phyloP scores from a whole-genome alignment of 225 moss, liverwort and hornwort species.

The Neckera pumila region DNA sequence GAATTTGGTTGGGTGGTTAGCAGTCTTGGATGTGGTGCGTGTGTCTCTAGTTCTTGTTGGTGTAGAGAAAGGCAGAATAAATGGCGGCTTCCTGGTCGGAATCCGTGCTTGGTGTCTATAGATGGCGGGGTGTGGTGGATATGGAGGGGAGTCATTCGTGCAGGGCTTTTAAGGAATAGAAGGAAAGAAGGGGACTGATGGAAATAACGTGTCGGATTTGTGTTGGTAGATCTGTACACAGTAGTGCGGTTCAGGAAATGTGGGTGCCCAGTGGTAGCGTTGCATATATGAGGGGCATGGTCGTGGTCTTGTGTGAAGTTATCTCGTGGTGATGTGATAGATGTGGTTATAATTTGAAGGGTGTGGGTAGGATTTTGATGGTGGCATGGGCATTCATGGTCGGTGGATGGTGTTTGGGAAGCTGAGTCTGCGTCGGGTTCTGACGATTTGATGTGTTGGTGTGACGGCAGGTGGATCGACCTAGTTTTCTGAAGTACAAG shows the following conservation, averaged over 20 bases:
- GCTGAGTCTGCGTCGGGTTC: neutral
- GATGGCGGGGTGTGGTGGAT: neutral
- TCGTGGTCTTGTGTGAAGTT: too few species aligned
- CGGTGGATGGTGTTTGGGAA: neutral
- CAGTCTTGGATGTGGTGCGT: neutral
- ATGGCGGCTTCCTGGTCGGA: neutral
- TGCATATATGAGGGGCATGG: neutral
- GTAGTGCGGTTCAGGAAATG: neutral
- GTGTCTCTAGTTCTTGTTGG: neutral
- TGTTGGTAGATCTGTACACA: neutral
- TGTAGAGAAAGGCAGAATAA: neutral
- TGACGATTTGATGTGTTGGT: constrained; percentile 2
- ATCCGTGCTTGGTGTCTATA: neutral
- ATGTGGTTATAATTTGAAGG: neutral
- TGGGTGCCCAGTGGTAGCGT: too few species aligned
- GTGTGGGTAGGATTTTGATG: neutral
- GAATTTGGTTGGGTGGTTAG: neutral
- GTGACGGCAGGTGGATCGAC: constrained; percentile 50
- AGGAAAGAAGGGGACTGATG: neutral
- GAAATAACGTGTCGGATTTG: neutral
- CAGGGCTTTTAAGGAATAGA: neutral
- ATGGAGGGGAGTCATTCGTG: neutral
- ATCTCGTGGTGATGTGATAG: neutral
- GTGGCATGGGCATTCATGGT: neutral
- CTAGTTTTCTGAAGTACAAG: constrained; percentile 16